phyloP scores from a whole-genome alignment of 805 yeast species.

The Nakazawaea holstii region DNA sequence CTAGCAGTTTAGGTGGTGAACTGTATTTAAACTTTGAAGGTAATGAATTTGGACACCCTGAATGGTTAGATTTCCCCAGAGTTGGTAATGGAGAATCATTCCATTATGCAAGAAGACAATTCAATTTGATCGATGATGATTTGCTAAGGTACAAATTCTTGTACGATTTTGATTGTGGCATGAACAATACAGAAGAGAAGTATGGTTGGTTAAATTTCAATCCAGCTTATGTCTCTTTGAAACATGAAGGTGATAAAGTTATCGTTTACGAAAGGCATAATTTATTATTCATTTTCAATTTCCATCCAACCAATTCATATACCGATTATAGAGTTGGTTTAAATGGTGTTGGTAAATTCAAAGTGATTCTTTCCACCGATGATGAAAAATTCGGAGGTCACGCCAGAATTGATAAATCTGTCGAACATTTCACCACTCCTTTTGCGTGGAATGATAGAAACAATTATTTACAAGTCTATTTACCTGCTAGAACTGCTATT shows the following conservation, averaged over 20 bases:
- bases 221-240: constrained; percentile 81
- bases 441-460: constrained; percentile 76
- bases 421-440: constrained; percentile 62
- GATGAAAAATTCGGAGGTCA: constrained; percentile 75
- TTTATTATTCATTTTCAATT: constrained; percentile 79
- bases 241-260: constrained; percentile 85
- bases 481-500: constrained; percentile 73
- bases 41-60: constrained; percentile 98
- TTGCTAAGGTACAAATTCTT: constrained; percentile 73
- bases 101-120: constrained; percentile 94
- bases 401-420: constrained; percentile 53
- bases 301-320: constrained; percentile 80
- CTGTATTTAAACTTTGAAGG: constrained; percentile 96
- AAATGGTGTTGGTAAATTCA: constrained; percentile 70
- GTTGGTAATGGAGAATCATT: constrained; percentile 82
- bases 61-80: constrained; percentile 97
- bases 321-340: constrained; percentile 91
- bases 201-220: constrained; percentile 67
- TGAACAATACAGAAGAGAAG: constrained; percentile 70
- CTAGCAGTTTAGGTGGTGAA: constrained; percentile 94
- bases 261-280: constrained; percentile 87
- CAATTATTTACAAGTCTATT: constrained; percentile 70
- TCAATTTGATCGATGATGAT: constrained; percentile 77
- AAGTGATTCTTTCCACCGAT: constrained; percentile 73
- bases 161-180: constrained; percentile 76